Base-by-base conservation (phyloP, 306 rosid genomes). In the Begonia loranthoides region DNA sequence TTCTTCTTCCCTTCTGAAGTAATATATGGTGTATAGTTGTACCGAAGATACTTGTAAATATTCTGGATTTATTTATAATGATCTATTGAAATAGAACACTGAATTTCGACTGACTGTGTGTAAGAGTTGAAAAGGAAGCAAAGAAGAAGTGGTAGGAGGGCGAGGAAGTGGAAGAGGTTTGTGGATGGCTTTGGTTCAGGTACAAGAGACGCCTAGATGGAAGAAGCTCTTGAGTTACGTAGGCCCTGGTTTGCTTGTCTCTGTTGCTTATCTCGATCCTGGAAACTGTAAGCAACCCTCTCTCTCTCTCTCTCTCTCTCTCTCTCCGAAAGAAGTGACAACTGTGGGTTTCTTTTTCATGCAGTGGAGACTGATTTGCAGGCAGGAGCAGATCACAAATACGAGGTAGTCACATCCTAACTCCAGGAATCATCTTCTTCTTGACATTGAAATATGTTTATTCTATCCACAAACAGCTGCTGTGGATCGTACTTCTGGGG, bases 221-320 rank as follows among this genome's bases (percentile, higher is more conserved):
- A 59, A 59, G 63, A 49, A 49, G 16, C 46, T 59, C n/a, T 59
- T 49, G 55, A 17, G 15, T 49, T 49, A 16, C 19, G 46, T 59
- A 1, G 63, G 63, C 34, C 63, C 63, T 17, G 63, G 63, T 38
- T 28, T 59, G 36, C 55, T 59, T 28, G 55, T 59, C 43, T 59
- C 63, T 49, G 55, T 59, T 16, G 63, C 55, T 34, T 59, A 59
- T 38, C 63, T 59, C 39, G 63, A 59, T 49, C 63, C 63, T 9
- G 55, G 63, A 49, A 59, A 59, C 54, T 59, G 63, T 59, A 59
- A 47, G 44, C 22, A 28, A 46, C 3, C 16, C 5, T 4, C 14
- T 14, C 43, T 28, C 44, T 46, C 19, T 34, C 10, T n/a, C 9
- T 19, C 48, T 16, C 12, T 40, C 44, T 38, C 15, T 40, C 9